These are phyloP conservation scores for Globisporangium carolinianum DNA, from an alignment of 352 stramenopile species.

Conservation along the genomic window DNA sequence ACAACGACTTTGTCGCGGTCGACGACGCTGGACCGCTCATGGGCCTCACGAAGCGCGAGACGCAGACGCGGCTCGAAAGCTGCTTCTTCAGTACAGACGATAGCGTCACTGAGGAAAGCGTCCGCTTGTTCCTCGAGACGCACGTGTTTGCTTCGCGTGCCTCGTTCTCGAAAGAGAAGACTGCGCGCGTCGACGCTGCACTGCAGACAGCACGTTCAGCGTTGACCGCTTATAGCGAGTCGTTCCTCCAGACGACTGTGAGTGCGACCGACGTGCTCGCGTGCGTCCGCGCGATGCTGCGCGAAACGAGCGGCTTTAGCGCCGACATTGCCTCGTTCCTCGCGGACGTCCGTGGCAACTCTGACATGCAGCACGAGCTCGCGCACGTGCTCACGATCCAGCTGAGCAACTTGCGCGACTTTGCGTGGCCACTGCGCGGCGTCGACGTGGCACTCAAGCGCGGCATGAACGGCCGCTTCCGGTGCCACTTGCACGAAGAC, in stretches of 20 bases:
- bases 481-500: constrained; percentile 35
- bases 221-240: constrained; percentile 19
- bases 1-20: constrained; percentile 9
- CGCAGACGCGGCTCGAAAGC: constrained; percentile 27
- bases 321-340: constrained; percentile 30
- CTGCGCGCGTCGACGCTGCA: constrained; percentile 16
- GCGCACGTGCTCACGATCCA: constrained; percentile 42
- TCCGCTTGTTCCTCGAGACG: constrained; percentile 26
- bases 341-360: constrained; percentile 22
- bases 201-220: constrained; percentile 10
- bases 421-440: constrained; percentile 25
- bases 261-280: constrained; percentile 17
- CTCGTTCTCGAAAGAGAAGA: constrained; percentile 17
- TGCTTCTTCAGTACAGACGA: constrained; percentile 30
- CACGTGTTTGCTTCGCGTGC: constrained; percentile 27
- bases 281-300: constrained; percentile 22
- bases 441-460: constrained; percentile 30
- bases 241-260: constrained; percentile 18
- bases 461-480: constrained; percentile 38
- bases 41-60: constrained; percentile 28
- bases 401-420: constrained; percentile 34
- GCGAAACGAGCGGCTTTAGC: constrained; percentile 22
- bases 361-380: constrained; percentile 28
- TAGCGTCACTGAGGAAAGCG: constrained; percentile 23
- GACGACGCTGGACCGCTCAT: constrained; percentile 12